Conservation (phyloP, 2,329 filamentous ascomycete genomes). For the Penicillium corylophilum region DNA sequence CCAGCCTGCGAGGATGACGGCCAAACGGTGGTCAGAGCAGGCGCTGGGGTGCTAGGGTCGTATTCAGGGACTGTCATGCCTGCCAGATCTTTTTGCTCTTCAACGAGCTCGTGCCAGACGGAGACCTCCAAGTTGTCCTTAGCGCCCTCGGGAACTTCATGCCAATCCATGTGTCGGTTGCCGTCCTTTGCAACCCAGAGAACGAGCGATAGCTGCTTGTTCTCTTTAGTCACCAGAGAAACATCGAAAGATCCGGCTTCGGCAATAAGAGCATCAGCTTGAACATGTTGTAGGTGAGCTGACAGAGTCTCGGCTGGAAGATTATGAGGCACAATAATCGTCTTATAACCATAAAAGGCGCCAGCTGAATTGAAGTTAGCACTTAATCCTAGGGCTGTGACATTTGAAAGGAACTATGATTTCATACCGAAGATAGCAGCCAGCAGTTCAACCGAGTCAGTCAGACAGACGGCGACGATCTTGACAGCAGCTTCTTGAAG, state of each 20-base stretch:
- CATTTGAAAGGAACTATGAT: neutral
- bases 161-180: constrained; percentile 93
- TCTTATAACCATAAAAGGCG: constrained; percentile 82
- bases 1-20: constrained; percentile 47
- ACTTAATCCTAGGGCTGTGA: neutral
- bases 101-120: constrained; percentile 90
- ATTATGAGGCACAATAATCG: constrained; percentile 82
- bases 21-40: constrained; percentile 46
- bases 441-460: constrained; percentile 89
- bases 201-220: constrained; percentile 70
- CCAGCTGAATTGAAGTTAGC: constrained; percentile 56
- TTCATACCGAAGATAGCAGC: constrained; percentile 68
- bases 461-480: constrained; percentile 83
- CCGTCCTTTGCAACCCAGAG: constrained; percentile 93
- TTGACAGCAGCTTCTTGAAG: constrained; percentile 66
- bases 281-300: constrained; percentile 68
- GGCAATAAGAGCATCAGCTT: constrained; percentile 79
- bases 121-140: constrained; percentile 73
- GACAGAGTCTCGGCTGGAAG: constrained; percentile 67
- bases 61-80: constrained; percentile 64
- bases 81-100: constrained; percentile 62
- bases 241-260: constrained; percentile 85
- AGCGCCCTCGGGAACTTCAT: constrained; percentile 75
- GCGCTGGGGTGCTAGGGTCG: constrained; percentile 53
- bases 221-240: constrained; percentile 66